Percentiles rank a stretch among this genome's conserved stretches.
These are phyloP conservation scores for Fusarium mexicanum DNA, from an alignment of 2,329 filamentous ascomycete genomes.

Conservation along the genomic window DNA sequence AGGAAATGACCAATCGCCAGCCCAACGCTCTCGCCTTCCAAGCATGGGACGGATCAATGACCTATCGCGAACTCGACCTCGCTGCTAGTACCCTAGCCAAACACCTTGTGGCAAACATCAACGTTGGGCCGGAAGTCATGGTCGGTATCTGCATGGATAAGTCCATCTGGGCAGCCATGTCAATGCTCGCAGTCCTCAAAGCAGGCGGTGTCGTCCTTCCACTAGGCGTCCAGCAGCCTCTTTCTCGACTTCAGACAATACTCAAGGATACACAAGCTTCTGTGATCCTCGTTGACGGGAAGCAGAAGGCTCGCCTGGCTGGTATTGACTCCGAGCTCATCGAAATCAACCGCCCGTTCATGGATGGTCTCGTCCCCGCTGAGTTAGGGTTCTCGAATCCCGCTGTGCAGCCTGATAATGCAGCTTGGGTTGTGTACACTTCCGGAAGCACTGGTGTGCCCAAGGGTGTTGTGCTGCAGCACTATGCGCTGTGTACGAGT, in stretches of 20 bases:
- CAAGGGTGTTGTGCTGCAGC: neutral
- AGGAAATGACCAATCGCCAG: neutral
- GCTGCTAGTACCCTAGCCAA: neutral
- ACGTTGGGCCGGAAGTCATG: neutral
- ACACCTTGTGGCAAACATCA: neutral
- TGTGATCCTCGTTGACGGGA: neutral
- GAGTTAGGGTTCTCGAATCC: neutral
- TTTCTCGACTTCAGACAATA: neutral
- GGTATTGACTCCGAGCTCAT: neutral
- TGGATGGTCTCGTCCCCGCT: neutral
- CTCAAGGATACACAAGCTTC: neutral
- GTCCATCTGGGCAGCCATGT: neutral
- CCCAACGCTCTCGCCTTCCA: neutral
- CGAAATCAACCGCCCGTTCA: neutral
- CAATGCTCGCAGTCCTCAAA: neutral
- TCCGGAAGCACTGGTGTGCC: conserved; percentile 1
- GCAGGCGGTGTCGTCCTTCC: neutral
- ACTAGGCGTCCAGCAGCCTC: neutral
- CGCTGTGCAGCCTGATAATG: neutral
- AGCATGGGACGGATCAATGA: neutral
- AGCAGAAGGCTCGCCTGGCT: neutral
- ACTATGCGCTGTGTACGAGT: neutral
- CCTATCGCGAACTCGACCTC: neutral
- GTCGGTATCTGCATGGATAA: neutral
- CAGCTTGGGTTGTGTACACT: neutral